Percentiles rank a stretch among this genome's conserved stretches.
phyloP scores from a whole-genome alignment of 257 asterid species.

The Solanum peruvianum region DNA sequence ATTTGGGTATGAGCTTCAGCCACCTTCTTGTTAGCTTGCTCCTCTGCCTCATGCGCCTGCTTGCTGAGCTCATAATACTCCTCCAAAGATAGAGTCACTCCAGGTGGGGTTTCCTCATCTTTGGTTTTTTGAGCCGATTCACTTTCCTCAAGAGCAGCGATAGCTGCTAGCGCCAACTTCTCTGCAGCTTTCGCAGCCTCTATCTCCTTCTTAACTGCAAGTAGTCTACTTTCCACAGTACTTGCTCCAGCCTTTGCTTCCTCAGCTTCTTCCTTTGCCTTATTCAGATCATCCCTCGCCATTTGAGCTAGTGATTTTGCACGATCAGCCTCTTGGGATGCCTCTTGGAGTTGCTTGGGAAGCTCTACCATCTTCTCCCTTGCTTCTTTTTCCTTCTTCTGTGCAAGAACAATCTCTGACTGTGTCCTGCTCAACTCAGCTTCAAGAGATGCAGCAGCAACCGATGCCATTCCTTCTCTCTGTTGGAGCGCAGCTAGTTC shows the following conservation, averaged over 20 bases:
- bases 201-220: slow-evolving; percentile 74
- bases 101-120: slow-evolving; percentile 33
- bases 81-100: slow-evolving; percentile 56
- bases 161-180: slow-evolving; percentile 78
- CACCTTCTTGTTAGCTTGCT: slow-evolving; percentile 52
- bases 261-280: slow-evolving; percentile 68
- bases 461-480: slow-evolving; percentile 81
- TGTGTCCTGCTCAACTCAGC: slow-evolving; percentile 50
- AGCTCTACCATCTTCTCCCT: slow-evolving; percentile 64
- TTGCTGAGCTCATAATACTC: slow-evolving; percentile 91
- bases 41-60: slow-evolving; percentile 81
- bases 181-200: slow-evolving; percentile 89
- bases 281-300: slow-evolving; percentile 51
- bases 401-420: slow-evolving; percentile 47
- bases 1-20: slow-evolving; percentile 61
- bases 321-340: slow-evolving; percentile 56
- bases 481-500: slow-evolving; percentile 50
- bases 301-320: slow-evolving; percentile 35
- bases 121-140: slow-evolving; percentile 39
- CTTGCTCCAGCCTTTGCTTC: slow-evolving; percentile 58
- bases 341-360: slow-evolving; percentile 62
- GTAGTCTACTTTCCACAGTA: slow-evolving; percentile 54
- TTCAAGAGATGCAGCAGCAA: slow-evolving; percentile 75
- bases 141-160: slow-evolving; percentile 68
- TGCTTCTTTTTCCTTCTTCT: slow-evolving; percentile 55